Evolutionary conservation across 345 rosid genomes (phyloP), one percentile per base, ranked within the genome.

Genomic region (Nephelium lappaceum): DNA sequence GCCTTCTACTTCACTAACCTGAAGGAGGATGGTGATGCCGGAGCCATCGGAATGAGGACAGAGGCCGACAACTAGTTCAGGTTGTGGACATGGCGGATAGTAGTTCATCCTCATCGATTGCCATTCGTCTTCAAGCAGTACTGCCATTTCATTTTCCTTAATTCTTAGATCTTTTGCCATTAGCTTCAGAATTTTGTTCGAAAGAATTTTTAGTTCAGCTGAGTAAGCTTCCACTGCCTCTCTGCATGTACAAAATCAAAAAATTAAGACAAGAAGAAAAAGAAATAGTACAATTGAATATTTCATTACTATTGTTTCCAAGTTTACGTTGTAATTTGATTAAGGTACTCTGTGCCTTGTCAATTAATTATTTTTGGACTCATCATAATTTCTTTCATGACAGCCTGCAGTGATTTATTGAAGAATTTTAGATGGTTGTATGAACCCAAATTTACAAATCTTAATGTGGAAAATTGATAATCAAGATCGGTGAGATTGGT

Each of bases 101-200:
- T 63, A 63, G 41, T 63, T 63, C 67, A 63, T 25, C 77, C 91
- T 88, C 73, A 92, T 69, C 27, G 61, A 57, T 74, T 85, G 89
- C 72, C 24, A 24, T 36, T 84, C 91, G 72, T 82, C 82, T 81
- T 67, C 77, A 77, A 88, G 84, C 41, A 79, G 11, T 21, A 74
- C 82, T 69, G 62, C 66, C 9, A 67, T 76, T 0, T 76, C 67
- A 14, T 67, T 24, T 41, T 69, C 39, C 1, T 53, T 16, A 63
- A 76, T 67, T 21, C 73, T 6, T 55, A 76, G 73, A 53, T 45
- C 73, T 76, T 55, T 53, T 21, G 73, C 55, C 79, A 76, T 53
- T 41, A 14, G 72, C 38, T 47, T 53, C 0, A 76, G 55, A 7
- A 66, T n/a, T 51, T 51, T 67, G 23, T 24, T 27, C 0, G 72